Percentiles rank a stretch among this genome's conserved stretches.
Evolutionary conservation across 495 filamentous ascomycete genomes (phyloP).

Genomic region (Penicillium longicatenatum): DNA sequence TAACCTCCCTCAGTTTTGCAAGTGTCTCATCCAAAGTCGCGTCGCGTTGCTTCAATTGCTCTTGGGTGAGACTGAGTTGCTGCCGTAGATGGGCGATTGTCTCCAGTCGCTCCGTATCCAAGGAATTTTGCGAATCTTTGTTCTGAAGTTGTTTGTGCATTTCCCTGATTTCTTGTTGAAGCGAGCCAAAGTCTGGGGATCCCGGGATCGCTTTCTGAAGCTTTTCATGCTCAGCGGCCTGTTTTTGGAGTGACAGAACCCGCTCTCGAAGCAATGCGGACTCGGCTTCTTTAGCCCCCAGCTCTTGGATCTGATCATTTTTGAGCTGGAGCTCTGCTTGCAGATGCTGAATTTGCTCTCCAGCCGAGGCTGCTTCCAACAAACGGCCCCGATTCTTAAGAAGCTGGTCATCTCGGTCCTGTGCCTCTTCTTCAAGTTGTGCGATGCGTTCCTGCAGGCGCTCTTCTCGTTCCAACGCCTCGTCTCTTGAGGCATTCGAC

Average conservation of each 20-base stretch:
- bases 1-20: constrained; percentile 39
- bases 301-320: constrained; percentile 33
- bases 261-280: constrained; percentile 34
- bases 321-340: constrained; percentile 42
- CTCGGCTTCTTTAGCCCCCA: constrained; percentile 27
- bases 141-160: constrained; percentile 40
- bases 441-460: constrained; percentile 38
- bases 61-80: constrained; percentile 40
- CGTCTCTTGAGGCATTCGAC: constrained; percentile 17
- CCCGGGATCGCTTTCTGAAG: constrained; percentile 23
- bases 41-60: constrained; percentile 43
- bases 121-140: constrained; percentile 22
- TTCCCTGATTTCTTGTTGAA: constrained; percentile 37
- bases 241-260: constrained; percentile 34
- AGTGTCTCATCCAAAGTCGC: constrained; percentile 40
- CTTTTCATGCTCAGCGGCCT: constrained; percentile 33
- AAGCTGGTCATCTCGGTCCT: constrained; percentile 42
- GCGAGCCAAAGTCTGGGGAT: constrained; percentile 25
- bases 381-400: constrained; percentile 35
- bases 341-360: constrained; percentile 43
- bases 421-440: constrained; percentile 36
- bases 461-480: constrained; percentile 22
- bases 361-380: constrained; percentile 41
- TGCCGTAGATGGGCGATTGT: constrained; percentile 43
- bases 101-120: constrained; percentile 37